phyloP scores from a whole-genome alignment of 2,329 filamentous ascomycete species.

The Purpureocillium lavendulum region DNA sequence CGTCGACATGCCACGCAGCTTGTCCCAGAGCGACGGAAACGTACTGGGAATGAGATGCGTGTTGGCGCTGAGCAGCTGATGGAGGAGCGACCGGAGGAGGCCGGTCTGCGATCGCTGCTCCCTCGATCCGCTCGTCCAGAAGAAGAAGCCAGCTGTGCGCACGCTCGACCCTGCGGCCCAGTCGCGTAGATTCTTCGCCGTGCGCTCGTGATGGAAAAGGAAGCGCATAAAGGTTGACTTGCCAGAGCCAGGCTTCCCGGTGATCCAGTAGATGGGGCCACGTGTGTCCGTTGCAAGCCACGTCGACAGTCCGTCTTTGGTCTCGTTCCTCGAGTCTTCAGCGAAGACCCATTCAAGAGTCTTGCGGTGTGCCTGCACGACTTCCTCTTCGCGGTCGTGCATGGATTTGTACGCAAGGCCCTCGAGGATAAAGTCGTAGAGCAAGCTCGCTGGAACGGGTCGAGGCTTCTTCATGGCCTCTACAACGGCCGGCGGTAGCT shows the following conservation, averaged over 20 bases:
- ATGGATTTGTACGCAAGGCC: constrained; percentile 22
- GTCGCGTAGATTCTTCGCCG: constrained; percentile 7
- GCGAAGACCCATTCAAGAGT: constrained; percentile 30
- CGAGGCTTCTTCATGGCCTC: background rate
- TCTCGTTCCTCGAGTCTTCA: constrained; percentile 1
- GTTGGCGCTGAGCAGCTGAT: constrained; percentile 21
- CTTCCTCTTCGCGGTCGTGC: constrained; percentile 20
- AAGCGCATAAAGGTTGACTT: constrained; percentile 38
- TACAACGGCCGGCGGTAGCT: background rate
- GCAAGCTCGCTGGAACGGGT: constrained; percentile 11
- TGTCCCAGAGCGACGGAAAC: constrained; percentile 20
- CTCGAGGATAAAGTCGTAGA: constrained; percentile 23
- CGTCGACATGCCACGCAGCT: constrained; percentile 16
- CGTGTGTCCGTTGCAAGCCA: constrained; percentile 16
- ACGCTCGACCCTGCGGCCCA: constrained; percentile 19
- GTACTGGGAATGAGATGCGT: constrained; percentile 13
- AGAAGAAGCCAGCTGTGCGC: constrained; percentile 31
- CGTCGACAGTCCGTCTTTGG: constrained; percentile 10
- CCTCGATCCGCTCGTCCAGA: constrained; percentile 32
- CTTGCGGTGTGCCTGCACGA: constrained; percentile 17
- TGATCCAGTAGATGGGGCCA: constrained; percentile 26
- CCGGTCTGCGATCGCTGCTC: constrained; percentile 29
- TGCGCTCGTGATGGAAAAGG: constrained; percentile 16
- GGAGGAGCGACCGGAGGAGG: constrained; percentile 24
- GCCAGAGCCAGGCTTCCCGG: constrained; percentile 34